phyloP scores from a whole-genome alignment of 2,329 filamentous ascomycete genomes.

The Sporothrix curviconia region DNA sequence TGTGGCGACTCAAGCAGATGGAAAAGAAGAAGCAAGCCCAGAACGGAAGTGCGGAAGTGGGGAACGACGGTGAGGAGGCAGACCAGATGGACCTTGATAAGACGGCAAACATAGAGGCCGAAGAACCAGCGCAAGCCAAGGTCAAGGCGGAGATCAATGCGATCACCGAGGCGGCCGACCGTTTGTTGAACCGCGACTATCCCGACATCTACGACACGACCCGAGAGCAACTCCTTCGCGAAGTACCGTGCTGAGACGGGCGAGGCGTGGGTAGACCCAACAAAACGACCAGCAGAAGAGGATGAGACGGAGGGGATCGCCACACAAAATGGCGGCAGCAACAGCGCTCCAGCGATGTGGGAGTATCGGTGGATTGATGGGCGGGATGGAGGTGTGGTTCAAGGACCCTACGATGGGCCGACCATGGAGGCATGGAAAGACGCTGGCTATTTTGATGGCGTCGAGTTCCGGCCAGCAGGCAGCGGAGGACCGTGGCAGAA shows the following conservation, averaged over 20 bases:
- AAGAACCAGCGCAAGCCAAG: constrained; percentile 62
- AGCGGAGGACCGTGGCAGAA: constrained; percentile 49
- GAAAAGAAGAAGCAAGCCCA: constrained; percentile 57
- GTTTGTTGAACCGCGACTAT: constrained; percentile 73
- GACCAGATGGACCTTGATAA: constrained; percentile 72
- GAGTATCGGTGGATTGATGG: constrained; percentile 91
- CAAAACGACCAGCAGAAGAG: constrained; percentile 19
- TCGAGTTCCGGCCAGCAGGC: constrained; percentile 64
- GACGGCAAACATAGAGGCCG: constrained; percentile 52
- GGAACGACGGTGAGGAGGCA: constrained; percentile 38
- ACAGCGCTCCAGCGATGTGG: constrained; percentile 50
- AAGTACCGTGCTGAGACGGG: constrained; percentile 81
- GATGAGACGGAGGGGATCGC: constrained; percentile 17
- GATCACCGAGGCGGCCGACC: constrained; percentile 86
- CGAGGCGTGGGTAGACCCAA: constrained; percentile 64
- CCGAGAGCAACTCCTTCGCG: constrained; percentile 73
- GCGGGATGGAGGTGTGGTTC: constrained; percentile 66
- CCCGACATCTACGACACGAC: constrained; percentile 89
- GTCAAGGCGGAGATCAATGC: constrained; percentile 69
- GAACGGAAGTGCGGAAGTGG: background rate
- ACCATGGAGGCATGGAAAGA: constrained; percentile 90
- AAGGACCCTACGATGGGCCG: constrained; percentile 78
- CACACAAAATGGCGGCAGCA: constrained; percentile 18
- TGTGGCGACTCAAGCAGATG: constrained; percentile 50
- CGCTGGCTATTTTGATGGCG: constrained; percentile 88